Evolutionary conservation across 106 monocot species (phyloP).

Genomic region (Allium fistulosum): DNA sequence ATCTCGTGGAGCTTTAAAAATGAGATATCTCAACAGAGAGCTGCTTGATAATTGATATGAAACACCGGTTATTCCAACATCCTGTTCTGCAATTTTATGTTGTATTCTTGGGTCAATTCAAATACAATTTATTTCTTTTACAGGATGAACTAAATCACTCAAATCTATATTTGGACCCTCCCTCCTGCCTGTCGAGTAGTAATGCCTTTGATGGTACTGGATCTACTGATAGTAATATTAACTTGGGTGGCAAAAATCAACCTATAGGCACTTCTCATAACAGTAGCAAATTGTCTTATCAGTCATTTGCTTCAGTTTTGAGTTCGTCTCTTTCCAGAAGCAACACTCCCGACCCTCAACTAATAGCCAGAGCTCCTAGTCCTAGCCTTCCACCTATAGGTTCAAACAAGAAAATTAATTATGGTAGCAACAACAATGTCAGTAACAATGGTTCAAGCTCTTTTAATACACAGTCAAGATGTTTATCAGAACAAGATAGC

Average conservation of each 20-base stretch:
- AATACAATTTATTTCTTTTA: slow-evolving; percentile 1
- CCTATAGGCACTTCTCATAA: slow-evolving; percentile 14
- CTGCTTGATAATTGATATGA: no score
- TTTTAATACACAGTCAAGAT: slow-evolving; percentile 18
- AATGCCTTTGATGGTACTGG: slow-evolving; percentile 27
- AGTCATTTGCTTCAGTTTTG: slow-evolving; percentile 69
- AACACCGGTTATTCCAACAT: no score
- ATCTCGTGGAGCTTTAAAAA: no score
- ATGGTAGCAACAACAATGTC: slow-evolving; percentile 29
- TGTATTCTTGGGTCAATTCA: no score
- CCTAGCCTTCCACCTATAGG: slow-evolving; percentile 80
- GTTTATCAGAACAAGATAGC: slow-evolving; percentile 23
- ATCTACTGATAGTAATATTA: slow-evolving; percentile 17
- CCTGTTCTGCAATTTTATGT: no score
- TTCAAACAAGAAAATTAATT: slow-evolving; percentile 30
- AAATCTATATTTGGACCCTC: slow-evolving; percentile 22
- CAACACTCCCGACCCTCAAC: slow-evolving; percentile 63
- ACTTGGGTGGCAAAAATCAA: slow-evolving; percentile 4
- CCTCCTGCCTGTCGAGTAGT: slow-evolving; percentile 46
- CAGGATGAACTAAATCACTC: slow-evolving; percentile 38
- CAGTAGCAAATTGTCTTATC: slow-evolving; percentile 29
- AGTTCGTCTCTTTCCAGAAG: slow-evolving; percentile 65
- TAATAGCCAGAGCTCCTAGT: slow-evolving; percentile 64
- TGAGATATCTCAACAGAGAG: no score
- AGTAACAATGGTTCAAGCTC: slow-evolving; percentile 15